Evolutionary conservation across 2,329 filamentous ascomycete genomes (phyloP).

Genomic region (Verticillium dahliae): DNA sequence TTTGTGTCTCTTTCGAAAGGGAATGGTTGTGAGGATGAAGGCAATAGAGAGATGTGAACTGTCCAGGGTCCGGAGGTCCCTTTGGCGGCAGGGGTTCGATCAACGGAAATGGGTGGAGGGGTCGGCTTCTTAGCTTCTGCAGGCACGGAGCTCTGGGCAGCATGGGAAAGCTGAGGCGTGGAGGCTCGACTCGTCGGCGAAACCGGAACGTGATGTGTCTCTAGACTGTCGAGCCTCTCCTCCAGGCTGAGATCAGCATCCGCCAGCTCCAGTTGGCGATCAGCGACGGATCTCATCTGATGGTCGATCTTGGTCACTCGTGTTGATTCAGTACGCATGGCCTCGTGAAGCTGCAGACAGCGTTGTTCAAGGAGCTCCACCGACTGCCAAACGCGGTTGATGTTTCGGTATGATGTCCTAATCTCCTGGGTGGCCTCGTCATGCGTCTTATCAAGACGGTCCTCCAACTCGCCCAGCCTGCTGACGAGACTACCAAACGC

Average conservation of each 20-base stretch:
- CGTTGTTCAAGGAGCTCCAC: conserved; percentile 37
- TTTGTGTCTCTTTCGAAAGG: conserved; percentile 57
- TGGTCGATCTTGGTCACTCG: conserved; percentile 32
- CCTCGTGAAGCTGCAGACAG: conserved; percentile 26
- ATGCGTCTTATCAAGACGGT: conserved; percentile 44
- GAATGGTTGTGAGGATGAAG: conserved; percentile 45
- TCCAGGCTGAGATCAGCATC: conserved; percentile 46
- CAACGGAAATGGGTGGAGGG: background rate
- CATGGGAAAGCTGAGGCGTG: conserved; percentile 1
- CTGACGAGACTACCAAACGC: conserved; percentile 30
- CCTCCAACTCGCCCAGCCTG: conserved; percentile 46
- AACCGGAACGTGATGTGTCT: conserved; percentile 19
- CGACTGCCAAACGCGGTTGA: conserved; percentile 46
- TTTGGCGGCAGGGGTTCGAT: background rate
- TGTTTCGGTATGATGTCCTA: conserved; percentile 47
- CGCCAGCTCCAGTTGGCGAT: conserved; percentile 41
- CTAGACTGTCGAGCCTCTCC: conserved; percentile 46
- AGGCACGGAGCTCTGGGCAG: background rate
- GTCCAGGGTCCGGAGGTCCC: conserved; percentile 39
- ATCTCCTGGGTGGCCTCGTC: conserved; percentile 46
- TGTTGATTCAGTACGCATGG: conserved; percentile 30
- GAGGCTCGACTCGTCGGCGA: background rate
- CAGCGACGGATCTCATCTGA: conserved; percentile 36
- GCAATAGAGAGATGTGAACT: conserved; percentile 53
- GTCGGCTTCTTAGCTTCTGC: background rate